Conservation (phyloP, 139 green algal species). For the Edaphochlamys debaryana region DNA sequence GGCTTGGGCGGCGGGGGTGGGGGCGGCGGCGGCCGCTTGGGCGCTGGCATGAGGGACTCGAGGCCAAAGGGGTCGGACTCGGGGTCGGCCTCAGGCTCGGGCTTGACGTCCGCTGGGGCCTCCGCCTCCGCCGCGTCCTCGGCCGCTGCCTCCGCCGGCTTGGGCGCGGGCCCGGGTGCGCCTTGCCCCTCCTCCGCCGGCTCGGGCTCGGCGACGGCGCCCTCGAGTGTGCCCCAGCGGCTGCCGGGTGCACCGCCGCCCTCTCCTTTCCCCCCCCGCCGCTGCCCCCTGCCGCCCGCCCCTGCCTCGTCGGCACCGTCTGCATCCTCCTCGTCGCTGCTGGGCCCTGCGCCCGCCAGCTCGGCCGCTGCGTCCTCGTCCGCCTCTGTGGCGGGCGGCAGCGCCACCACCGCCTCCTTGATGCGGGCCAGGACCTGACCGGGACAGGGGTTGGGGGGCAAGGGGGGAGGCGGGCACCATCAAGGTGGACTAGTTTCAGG, state of each 20-base stretch:
- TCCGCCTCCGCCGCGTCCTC: background rate
- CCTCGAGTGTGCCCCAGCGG: too few species aligned
- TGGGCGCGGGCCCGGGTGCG: background rate
- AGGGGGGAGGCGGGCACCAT: too few species aligned
- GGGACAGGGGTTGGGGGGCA: background rate
- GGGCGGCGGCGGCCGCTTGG: slow-evolving; percentile 5
- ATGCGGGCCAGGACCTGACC: slow-evolving; percentile 36
- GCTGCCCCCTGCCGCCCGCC: background rate
- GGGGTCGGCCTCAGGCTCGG: background rate
- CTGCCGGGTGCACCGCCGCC: background rate
- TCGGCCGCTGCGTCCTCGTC: slow-evolving; percentile 16
- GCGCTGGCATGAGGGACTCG: slow-evolving; percentile 43
- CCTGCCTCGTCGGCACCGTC: background rate
- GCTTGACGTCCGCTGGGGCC: background rate
- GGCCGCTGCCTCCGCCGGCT: background rate
- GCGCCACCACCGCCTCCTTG: slow-evolving; percentile 37
- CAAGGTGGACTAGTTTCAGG: too few species aligned
- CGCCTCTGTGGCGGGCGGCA: slow-evolving; percentile 29
- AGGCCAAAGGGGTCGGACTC: slow-evolving; percentile 72
- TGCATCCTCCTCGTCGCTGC: background rate
- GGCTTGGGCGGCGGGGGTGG: background rate
- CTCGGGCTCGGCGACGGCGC: too few species aligned
- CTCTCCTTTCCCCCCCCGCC: background rate
- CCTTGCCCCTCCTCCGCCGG: too few species aligned
- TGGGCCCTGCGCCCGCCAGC: slow-evolving; percentile 4